These are phyloP conservation scores for Barnettozyma sp. DNA, from an alignment of 805 yeast species.

Conservation along the genomic window DNA sequence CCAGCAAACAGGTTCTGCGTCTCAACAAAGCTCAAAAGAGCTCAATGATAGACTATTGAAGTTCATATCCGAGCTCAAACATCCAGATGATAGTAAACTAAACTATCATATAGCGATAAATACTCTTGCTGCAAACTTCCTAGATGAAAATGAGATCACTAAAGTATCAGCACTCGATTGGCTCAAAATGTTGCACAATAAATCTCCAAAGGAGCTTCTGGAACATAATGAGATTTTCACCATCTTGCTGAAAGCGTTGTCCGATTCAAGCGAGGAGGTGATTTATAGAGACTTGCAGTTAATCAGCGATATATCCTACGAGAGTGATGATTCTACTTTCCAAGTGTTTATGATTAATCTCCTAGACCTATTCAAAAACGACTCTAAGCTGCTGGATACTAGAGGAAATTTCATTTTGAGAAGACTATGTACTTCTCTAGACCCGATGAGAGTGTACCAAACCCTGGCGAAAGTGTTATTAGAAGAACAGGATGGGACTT, in stretches of 20 bases:
- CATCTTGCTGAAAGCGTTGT: constrained; percentile 65
- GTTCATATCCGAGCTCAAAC: constrained; percentile 30
- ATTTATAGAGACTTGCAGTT: constrained; percentile 66
- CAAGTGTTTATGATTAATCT: constrained; percentile 67
- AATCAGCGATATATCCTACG: constrained; percentile 63
- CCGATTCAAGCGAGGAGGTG: constrained; percentile 69
- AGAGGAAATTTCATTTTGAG: constrained; percentile 80
- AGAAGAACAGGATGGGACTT: constrained; percentile 52
- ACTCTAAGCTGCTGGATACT: constrained; percentile 55
- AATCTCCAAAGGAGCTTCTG: constrained; percentile 52
- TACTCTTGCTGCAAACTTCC: constrained; percentile 63
- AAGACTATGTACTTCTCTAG: constrained; percentile 72
- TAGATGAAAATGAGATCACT: constrained; percentile 72
- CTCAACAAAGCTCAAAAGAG: constrained; percentile 46
- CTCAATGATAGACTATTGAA: constrained; percentile 53
- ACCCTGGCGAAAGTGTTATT: constrained; percentile 72
- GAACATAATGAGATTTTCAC: constrained; percentile 61
- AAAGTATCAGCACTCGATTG: constrained; percentile 83
- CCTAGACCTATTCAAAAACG: constrained; percentile 61
- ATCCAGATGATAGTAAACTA: constrained; percentile 27
- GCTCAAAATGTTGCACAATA: constrained; percentile 74
- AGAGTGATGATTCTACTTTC: constrained; percentile 70
- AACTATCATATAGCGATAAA: constrained; percentile 59
- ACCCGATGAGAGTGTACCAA: constrained; percentile 77
- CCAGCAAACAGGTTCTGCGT: constrained; percentile 31